A percentile compares a stretch with the other conserved stretches of the same genome.
Evolutionary conservation across 2,329 filamentous ascomycete species (phyloP).

Genomic region (Colletotrichum brevisporum): DNA sequence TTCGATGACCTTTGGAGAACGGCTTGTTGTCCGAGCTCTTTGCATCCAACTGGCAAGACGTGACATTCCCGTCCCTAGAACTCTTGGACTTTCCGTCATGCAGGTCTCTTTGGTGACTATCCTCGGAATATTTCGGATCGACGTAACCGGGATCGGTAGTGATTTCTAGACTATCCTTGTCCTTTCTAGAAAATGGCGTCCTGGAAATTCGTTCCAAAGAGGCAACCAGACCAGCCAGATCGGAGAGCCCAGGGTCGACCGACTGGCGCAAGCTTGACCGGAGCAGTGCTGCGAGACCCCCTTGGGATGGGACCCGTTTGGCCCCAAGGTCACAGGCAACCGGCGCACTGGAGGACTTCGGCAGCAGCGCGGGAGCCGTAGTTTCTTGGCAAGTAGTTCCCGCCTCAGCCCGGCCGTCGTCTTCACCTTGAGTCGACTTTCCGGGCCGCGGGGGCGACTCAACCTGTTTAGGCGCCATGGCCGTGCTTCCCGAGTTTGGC

Average conservation of each 20-base stretch:
- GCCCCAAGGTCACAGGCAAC: background rate
- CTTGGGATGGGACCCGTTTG: constrained; percentile 9
- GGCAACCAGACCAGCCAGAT: constrained; percentile 48
- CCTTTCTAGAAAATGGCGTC: constrained; percentile 42
- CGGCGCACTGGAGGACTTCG: background rate
- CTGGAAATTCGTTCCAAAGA: constrained; percentile 47
- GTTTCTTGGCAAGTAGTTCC: background rate
- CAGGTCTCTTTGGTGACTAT: background rate
- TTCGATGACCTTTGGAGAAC: constrained; percentile 44
- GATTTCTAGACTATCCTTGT: constrained; percentile 30
- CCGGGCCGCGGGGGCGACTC: background rate
- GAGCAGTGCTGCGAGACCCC: constrained; percentile 22
- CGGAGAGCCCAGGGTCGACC: constrained; percentile 45
- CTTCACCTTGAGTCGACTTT: background rate
- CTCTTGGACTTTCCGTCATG: no score
- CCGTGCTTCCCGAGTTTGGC: no score
- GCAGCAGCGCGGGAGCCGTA: background rate
- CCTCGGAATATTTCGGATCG: constrained; percentile 18
- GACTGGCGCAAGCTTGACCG: constrained; percentile 31
- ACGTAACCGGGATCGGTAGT: background rate
- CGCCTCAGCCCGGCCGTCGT: background rate
- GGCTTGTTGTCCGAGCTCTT: background rate
- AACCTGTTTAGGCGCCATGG: background rate
- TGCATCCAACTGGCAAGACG: background rate
- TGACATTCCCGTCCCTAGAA: background rate